Evolutionary conservation across 305 asterid species (phyloP), one percentile per base, ranked within the genome.

Genomic region (Fraxinus ornus): DNA sequence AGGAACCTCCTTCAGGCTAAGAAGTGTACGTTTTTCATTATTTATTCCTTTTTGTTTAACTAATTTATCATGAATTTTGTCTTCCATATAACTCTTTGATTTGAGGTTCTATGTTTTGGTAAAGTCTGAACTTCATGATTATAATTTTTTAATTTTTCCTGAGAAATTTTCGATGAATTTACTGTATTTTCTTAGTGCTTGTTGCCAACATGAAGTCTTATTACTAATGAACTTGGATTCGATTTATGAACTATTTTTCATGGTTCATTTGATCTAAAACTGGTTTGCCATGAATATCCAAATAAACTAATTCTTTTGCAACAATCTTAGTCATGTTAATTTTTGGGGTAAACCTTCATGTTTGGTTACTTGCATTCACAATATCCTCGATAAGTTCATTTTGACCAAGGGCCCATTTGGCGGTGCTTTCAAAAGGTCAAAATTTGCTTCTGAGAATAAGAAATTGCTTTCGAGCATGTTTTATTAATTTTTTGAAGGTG

Each of bases 1-100:
- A 87, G 94, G 86, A 85, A 83, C 39, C 86, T 91, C 41, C 93
- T 90, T 83, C 91, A 90, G 86, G 81, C 19, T 47, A 17, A 60
- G 80, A 86, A 79, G 82, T 79, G 94, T 91, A 81, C n/a, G 88
- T 78, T 80, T 70, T 35, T 64, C 68, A 78, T 33, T 64, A 17
- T 15, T 62, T 13, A 26, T 52, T 47, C 7, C 28, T 66, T 66
- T 66, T 26, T 66, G 74, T 28, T 26, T 66, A 36, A 10, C 36
- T 26, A 28, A 24, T 22, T 64, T 64, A 64, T 24, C 7, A 0
- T 64, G 15, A n/a, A 60, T 62, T 62, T 0, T 22, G 32, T 62
- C 33, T 62, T 62, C 71, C 28, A 22, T 6, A 2, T 30, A 62
- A 21, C 33, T 7, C 26, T 62, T 62, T 62, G 30, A 7, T 8